phyloP scores from a whole-genome alignment of 1,284 basidiomycete genomes.

The Exobasidium rhododendri region DNA sequence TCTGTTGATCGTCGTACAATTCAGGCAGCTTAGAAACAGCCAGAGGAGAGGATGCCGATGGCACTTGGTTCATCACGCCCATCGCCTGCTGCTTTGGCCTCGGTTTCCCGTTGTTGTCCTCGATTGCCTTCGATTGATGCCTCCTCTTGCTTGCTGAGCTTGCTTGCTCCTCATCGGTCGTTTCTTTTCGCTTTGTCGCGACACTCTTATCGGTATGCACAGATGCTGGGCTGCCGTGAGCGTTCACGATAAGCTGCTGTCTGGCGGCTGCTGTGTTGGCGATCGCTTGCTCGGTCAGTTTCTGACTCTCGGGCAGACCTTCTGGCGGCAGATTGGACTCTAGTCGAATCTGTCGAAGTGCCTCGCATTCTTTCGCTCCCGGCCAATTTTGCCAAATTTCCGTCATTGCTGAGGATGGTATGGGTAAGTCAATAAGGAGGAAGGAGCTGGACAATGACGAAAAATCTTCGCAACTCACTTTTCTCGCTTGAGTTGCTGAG shows the following conservation, averaged over 20 bases:
- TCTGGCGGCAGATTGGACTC: slow-evolving; percentile 44
- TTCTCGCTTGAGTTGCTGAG: slow-evolving; percentile 37
- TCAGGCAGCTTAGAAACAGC: neutral
- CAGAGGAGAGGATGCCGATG: neutral
- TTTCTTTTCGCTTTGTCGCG: neutral
- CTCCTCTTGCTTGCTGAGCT: neutral
- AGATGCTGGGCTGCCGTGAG: neutral
- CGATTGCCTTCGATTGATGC: neutral
- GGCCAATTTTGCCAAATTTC: slow-evolving; percentile 45
- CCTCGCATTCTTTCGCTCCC: slow-evolving; percentile 38
- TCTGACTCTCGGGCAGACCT: slow-evolving; percentile 36
- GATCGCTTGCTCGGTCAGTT: neutral
- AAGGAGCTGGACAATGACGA: neutral
- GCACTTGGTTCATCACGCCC: neutral
- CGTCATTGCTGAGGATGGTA: slow-evolving; percentile 30
- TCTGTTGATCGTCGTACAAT: neutral
- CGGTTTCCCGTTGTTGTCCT: too few species aligned
- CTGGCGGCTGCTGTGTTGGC: neutral
- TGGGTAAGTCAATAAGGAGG: neutral
- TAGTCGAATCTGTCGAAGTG: slow-evolving; percentile 36
- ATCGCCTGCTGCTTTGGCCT: too few species aligned
- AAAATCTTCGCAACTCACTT: slow-evolving; percentile 14
- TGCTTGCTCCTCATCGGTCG: neutral
- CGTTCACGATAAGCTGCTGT: neutral
- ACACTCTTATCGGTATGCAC: neutral